These are phyloP conservation scores for Aspergillus sp. DNA, from an alignment of 2,329 filamentous ascomycete genomes.

Conservation along the genomic window DNA sequence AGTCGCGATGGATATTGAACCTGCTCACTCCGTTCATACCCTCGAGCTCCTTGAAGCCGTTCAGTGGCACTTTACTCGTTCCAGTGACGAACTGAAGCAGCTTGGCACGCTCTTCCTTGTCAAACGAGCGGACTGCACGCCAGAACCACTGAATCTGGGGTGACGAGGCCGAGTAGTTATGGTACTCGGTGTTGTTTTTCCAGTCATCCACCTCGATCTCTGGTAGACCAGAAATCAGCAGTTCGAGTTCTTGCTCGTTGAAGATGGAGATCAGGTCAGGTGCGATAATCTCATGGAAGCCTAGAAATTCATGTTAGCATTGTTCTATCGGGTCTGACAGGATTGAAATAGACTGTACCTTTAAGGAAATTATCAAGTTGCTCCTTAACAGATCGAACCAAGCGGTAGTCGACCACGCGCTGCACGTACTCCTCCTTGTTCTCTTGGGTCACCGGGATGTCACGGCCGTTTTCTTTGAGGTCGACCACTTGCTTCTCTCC, in stretches of 20 bases:
- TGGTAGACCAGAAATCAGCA: slow-evolving; percentile 92
- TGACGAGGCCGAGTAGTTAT: slow-evolving; percentile 92
- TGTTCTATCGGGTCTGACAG: not conserved
- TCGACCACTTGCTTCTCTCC: slow-evolving; percentile 85
- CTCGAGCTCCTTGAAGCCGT: slow-evolving; percentile 97
- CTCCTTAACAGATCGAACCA: slow-evolving; percentile 86
- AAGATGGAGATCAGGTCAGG: slow-evolving; percentile 93
- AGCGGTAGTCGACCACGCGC: slow-evolving; percentile 86
- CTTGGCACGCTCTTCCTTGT: slow-evolving; percentile 98
- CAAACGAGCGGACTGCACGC: slow-evolving; percentile 93
- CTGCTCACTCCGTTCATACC: slow-evolving; percentile 98
- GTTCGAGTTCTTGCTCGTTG: slow-evolving; percentile 94
- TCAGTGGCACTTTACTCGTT: slow-evolving; percentile 95
- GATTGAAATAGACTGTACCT: slow-evolving; percentile 46
- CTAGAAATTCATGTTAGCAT: slow-evolving; percentile 32
- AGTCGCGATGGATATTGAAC: slow-evolving; percentile 98
- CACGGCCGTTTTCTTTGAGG: slow-evolving; percentile 78
- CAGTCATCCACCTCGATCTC: slow-evolving; percentile 98
- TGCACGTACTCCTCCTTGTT: slow-evolving; percentile 99
- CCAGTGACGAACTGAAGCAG: slow-evolving; percentile 96
- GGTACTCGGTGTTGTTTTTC: slow-evolving; percentile 98
- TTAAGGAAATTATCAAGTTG: slow-evolving; percentile 91
- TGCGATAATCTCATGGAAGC: slow-evolving; percentile 97
- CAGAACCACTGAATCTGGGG: slow-evolving; percentile 99
- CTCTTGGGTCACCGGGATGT: slow-evolving; percentile 91